These are phyloP conservation scores for Alternaria viburni DNA, from an alignment of 2,329 filamentous ascomycete genomes.

Conservation along the genomic window DNA sequence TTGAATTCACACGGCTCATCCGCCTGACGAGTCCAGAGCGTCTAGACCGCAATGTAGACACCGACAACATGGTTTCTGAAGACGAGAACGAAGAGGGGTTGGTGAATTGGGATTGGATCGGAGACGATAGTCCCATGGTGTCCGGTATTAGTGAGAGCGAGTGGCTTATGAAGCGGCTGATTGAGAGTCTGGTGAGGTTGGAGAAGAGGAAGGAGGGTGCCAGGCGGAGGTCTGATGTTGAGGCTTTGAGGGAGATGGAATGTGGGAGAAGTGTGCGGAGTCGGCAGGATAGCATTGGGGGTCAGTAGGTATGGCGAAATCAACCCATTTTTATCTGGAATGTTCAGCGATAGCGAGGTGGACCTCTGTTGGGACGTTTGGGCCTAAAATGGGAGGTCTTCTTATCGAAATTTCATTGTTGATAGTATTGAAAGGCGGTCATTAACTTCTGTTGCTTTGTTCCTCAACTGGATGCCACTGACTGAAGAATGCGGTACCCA, in stretches of 20 bases:
- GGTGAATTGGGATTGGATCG: conserved; percentile 76
- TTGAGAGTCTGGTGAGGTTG: conserved; percentile 63
- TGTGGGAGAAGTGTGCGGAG: neutral
- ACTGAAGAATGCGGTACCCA: neutral
- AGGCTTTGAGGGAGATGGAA: conserved; percentile 6
- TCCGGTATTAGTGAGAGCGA: conserved; percentile 67
- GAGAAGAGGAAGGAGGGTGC: conserved; percentile 32
- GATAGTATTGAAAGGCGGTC: no score
- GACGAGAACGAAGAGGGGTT: conserved; percentile 65
- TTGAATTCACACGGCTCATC: conserved; percentile 79
- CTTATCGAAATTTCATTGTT: no score
- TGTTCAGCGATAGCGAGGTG: neutral
- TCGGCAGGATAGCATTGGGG: neutral
- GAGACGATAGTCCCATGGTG: conserved; percentile 71
- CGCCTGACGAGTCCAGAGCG: conserved; percentile 54
- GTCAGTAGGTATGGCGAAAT: neutral
- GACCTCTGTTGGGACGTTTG: neutral
- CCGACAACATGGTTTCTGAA: conserved; percentile 48
- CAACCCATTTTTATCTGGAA: no score
- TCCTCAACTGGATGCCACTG: neutral
- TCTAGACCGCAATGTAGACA: conserved; percentile 16
- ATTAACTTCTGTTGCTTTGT: neutral
- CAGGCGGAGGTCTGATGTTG: neutral
- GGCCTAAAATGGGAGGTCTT: neutral
- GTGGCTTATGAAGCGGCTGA: conserved; percentile 70